A percentile compares a stretch with the other conserved stretches of the same genome.
These are phyloP conservation scores for Vachellia collinsii DNA, from an alignment of 306 rosid genomes.

Conservation along the genomic window DNA sequence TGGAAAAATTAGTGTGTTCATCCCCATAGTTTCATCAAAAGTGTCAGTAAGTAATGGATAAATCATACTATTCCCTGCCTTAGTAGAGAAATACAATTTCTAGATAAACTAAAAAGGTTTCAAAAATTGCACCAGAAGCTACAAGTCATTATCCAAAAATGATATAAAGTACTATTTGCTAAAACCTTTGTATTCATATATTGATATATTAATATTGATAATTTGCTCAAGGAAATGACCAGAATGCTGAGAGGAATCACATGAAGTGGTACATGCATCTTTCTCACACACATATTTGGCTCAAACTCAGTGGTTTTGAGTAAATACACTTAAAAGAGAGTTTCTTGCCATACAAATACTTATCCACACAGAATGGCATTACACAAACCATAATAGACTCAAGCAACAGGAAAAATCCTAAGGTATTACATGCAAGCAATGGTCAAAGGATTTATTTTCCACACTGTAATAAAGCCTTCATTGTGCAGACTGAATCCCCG, in stretches of 20 bases:
- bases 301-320: conserved; percentile 25
- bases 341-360: conserved; percentile 5
- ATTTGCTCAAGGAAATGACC: neutral
- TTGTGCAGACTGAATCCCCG: neutral
- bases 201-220: neutral
- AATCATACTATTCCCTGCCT: neutral
- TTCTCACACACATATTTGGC: conserved; percentile 14
- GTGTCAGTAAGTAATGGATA: neutral
- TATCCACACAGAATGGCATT: conserved; percentile 6
- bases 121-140: neutral
- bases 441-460: conserved; percentile 3
- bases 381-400: conserved; percentile 14
- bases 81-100: neutral
- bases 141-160: neutral
- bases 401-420: conserved; percentile 1
- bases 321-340: conserved; percentile 13
- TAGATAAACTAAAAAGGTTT: neutral
- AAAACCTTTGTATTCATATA: neutral
- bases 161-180: too few relatives aligned
- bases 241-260: neutral
- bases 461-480: neutral
- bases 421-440: neutral
- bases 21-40: neutral
- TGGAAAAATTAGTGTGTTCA: neutral
- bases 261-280: conserved; percentile 3